These are phyloP conservation scores for Nematocida sp. DNA, from an alignment of 371 early-diverging fungal species.

Conservation along the genomic window DNA sequence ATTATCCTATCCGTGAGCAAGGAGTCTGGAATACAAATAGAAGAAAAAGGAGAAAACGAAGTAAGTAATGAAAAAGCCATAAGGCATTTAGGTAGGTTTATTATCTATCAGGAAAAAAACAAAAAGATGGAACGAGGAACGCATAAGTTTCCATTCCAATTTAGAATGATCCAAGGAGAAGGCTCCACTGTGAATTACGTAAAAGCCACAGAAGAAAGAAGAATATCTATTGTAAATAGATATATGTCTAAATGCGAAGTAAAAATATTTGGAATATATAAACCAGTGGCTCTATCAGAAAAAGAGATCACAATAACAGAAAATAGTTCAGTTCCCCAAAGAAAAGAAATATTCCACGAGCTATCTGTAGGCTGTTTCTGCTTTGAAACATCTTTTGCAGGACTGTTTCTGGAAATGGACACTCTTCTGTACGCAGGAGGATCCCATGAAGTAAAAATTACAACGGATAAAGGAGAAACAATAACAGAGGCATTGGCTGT, in stretches of 20 bases:
- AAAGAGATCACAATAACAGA: conserved; percentile 33
- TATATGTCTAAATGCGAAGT: conserved; percentile 49
- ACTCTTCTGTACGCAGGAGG: conserved; percentile 46
- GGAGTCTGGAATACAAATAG: conserved; percentile 43
- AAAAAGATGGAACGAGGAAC: conserved; percentile 19
- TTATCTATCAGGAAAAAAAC: conserved; percentile 27
- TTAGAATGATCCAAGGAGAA: conserved; percentile 37
- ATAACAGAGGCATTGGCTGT: background rate
- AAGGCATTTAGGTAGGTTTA: conserved; percentile 45
- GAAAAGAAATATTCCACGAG: conserved; percentile 12
- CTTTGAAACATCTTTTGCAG: background rate
- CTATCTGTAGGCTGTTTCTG: conserved; percentile 25
- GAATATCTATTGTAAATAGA: conserved; percentile 28
- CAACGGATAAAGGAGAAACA: background rate
- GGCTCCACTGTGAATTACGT: conserved; percentile 45
- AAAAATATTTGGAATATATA: conserved; percentile 50
- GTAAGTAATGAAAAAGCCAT: conserved; percentile 35
- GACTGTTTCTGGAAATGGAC: conserved; percentile 20
- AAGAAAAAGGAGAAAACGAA: background rate
- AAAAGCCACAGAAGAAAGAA: conserved; percentile 17
- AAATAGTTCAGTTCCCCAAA: background rate
- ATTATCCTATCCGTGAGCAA: conserved; percentile 40
- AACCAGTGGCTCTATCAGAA: conserved; percentile 16
- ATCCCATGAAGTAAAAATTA: background rate
- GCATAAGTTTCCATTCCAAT: conserved; percentile 53